These are phyloP conservation scores for Trametes cubensis DNA, from an alignment of 768 basidiomycete species.

Conservation along the genomic window DNA sequence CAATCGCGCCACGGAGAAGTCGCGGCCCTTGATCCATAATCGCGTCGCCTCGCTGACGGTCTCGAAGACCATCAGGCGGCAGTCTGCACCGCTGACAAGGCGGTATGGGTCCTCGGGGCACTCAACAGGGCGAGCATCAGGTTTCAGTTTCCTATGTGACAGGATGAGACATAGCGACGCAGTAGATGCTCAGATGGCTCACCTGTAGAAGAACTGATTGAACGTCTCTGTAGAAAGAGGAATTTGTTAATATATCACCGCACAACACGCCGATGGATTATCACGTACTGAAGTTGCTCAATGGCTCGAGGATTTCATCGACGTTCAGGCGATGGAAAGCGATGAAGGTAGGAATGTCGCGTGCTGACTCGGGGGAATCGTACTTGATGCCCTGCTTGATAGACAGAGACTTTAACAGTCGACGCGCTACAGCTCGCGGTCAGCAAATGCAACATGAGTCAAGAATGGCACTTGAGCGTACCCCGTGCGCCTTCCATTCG, in stretches of 20 bases:
- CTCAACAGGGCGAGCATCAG: slow-evolving; percentile 75
- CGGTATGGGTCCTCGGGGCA: slow-evolving; percentile 72
- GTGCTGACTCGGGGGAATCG: slow-evolving; percentile 80
- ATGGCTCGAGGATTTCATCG: slow-evolving; percentile 80
- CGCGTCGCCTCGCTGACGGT: slow-evolving; percentile 82
- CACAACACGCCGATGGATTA: not conserved
- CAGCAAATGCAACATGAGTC: not conserved
- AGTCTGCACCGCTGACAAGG: slow-evolving; percentile 91
- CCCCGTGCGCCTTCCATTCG: slow-evolving; percentile 89
- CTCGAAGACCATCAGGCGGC: slow-evolving; percentile 93
- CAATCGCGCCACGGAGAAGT: slow-evolving; percentile 80
- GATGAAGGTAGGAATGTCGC: slow-evolving; percentile 86
- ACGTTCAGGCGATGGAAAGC: slow-evolving; percentile 86
- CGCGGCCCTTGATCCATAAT: slow-evolving; percentile 97
- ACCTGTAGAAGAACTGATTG: slow-evolving; percentile 83
- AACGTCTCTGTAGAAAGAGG: slow-evolving; percentile 65
- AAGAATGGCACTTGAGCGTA: slow-evolving; percentile 37
- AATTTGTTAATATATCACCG: not conserved
- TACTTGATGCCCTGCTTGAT: slow-evolving; percentile 95
- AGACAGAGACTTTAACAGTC: slow-evolving; percentile 85
- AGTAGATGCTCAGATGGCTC: not conserved
- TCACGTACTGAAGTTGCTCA: slow-evolving; percentile 78
- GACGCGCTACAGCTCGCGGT: slow-evolving; percentile 53
- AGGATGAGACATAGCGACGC: not conserved
- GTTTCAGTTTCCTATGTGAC: slow-evolving; percentile 74